Evolutionary conservation across 352 stramenopile genomes (phyloP).

Genomic region (Phytophthora sojae): DNA sequence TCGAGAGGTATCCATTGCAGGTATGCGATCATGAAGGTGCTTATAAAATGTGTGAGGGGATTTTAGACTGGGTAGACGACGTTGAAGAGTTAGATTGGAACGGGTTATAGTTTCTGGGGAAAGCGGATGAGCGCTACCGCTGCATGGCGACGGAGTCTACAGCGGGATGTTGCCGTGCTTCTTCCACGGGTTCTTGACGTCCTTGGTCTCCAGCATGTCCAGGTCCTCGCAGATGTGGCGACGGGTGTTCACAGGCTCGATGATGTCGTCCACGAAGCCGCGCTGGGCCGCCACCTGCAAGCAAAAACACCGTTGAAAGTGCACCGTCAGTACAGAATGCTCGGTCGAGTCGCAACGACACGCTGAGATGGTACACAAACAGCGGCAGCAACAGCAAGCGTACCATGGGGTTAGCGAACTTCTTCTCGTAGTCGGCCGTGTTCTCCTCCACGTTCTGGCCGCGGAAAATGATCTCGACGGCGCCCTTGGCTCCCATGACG

Average conservation of each 20-base stretch:
- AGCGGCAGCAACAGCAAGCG: slow-evolving; percentile 18
- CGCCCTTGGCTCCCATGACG: slow-evolving; percentile 96
- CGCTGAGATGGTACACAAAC: slow-evolving; percentile 11
- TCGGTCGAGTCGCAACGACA: slow-evolving; percentile 16
- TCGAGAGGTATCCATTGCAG: background rate
- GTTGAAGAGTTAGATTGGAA: slow-evolving; percentile 16
- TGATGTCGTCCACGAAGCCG: slow-evolving; percentile 98
- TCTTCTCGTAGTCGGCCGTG: slow-evolving; percentile 95
- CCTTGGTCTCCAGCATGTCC: slow-evolving; percentile 94
- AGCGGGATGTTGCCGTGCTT: slow-evolving; percentile 99
- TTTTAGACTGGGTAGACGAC: background rate
- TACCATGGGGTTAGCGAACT: slow-evolving; percentile 97
- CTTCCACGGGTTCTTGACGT: slow-evolving; percentile 92
- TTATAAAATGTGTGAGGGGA: slow-evolving; percentile 1
- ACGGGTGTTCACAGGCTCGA: slow-evolving; percentile 95
- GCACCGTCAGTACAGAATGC: slow-evolving; percentile 16
- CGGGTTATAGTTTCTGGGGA: slow-evolving; percentile 22
- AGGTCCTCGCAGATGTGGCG: slow-evolving; percentile 97
- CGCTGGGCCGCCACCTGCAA: slow-evolving; percentile 91
- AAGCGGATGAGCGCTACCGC: slow-evolving; percentile 4
- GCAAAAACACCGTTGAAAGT: slow-evolving; percentile 3
- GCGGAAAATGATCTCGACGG: slow-evolving; percentile 98
- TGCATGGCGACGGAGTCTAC: slow-evolving; percentile 50
- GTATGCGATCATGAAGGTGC: slow-evolving; percentile 4
- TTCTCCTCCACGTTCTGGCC: slow-evolving; percentile 96